Evolutionary conservation across 495 filamentous ascomycete species (phyloP), one percentile per base, ranked within the genome.

Genomic region (Penicillium pulvis): DNA sequence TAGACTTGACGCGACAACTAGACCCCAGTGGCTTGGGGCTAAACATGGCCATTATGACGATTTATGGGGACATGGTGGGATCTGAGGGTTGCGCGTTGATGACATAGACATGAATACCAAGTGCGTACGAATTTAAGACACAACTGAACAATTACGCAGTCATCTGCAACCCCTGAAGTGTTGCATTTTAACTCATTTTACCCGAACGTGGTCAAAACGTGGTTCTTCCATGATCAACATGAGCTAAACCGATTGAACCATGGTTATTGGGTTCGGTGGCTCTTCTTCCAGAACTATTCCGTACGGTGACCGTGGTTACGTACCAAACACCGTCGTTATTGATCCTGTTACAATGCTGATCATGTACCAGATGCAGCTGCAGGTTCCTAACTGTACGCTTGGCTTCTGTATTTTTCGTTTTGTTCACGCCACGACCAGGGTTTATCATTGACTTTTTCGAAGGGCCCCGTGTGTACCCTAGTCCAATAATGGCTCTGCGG

Each of bases 31-130:
- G 51, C 51, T 39, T 24, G 28, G 19, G 33, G 8, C 43, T 10
- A 46, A 46, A 46, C 43, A 46, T 9, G 6, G 43, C 43, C 19
- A 46, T 46, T 46, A 24, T 46, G 42, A 17, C 42, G 19, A 44
- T 17, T 44, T 19, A 44, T n/a, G 42, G 30, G 20, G 39, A 14
- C 20, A 23, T 23, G 20, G 12, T 36, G 33, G 33, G 33, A 36
- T 36, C 33, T 36, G 33, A 28, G 28, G 6, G 28, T 28, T 28
- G 28, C 28, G 28, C 28, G 28, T 28, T 11, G 12, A 36, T 36
- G 33, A 36, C 6, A 36, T 36, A 12, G 33, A 36, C 6, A 36
- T 36, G 12, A 8, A 36, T 11, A 36, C 10, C 9, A 8, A 36
- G 12, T 14, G 9, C 12, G 12, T 23, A 23, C 20, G 20, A 23